These are phyloP conservation scores for Scedosporium minutisporum DNA, from an alignment of 2,329 filamentous ascomycete species.

Conservation along the genomic window DNA sequence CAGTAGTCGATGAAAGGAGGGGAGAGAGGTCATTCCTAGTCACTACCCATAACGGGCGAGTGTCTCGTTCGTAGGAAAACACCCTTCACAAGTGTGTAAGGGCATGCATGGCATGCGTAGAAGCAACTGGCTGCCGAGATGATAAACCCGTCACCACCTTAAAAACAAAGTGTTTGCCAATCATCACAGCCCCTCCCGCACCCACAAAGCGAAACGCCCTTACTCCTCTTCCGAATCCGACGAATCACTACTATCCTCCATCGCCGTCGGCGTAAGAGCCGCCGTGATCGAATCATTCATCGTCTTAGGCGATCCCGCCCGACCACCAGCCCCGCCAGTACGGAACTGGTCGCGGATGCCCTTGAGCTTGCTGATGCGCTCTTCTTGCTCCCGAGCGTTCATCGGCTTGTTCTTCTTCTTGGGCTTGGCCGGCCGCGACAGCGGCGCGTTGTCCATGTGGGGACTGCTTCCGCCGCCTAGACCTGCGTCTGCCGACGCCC, in stretches of 20 bases:
- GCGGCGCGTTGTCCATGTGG: constrained; percentile 10
- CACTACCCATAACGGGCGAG: too few species aligned
- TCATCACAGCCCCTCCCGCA: neutral
- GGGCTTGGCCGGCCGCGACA: constrained; percentile 30
- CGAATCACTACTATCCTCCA: constrained; percentile 22
- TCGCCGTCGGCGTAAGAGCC: constrained; percentile 4
- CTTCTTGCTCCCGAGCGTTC: constrained; percentile 60
- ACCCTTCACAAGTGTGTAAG: too few species aligned
- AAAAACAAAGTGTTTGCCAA: neutral
- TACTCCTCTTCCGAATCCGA: constrained; percentile 40
- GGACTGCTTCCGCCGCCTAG: constrained; percentile 18
- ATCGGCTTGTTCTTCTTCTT: constrained; percentile 69
- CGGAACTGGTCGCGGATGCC: constrained; percentile 33
- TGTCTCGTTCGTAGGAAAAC: too few species aligned
- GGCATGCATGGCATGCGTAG: too few species aligned
- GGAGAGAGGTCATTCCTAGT: too few species aligned
- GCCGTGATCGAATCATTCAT: constrained; percentile 5
- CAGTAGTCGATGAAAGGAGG: too few species aligned
- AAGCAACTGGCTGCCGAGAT: too few species aligned
- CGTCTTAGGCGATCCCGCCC: constrained; percentile 10
- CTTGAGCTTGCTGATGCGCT: constrained; percentile 51
- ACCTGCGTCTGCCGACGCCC: constrained; percentile 12
- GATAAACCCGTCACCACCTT: too few species aligned
- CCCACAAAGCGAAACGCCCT: neutral
- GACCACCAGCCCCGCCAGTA: neutral